phyloP scores from a whole-genome alignment of 352 stramenopile species.

The Phytophthora megakarya region DNA sequence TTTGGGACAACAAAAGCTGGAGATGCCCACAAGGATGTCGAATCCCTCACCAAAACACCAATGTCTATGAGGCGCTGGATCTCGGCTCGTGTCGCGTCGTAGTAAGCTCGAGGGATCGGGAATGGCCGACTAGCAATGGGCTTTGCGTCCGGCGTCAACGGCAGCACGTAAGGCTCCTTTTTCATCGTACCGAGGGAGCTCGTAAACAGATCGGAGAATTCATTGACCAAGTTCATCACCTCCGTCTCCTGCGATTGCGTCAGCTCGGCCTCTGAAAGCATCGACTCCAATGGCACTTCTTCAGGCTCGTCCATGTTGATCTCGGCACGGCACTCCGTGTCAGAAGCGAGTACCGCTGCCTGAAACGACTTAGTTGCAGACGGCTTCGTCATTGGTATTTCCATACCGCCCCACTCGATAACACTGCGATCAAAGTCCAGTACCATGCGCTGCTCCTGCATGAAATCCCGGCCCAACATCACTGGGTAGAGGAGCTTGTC shows the following conservation, averaged over 20 bases:
- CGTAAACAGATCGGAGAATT: background rate
- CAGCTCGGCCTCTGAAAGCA: background rate
- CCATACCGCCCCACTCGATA: background rate
- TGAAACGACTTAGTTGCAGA: background rate
- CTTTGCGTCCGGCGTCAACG: background rate
- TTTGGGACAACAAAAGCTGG: background rate
- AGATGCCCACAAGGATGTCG: background rate
- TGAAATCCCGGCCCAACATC: slow-evolving; percentile 1
- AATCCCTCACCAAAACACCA: background rate
- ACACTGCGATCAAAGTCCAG: background rate
- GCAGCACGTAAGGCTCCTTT: background rate
- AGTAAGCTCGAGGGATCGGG: background rate
- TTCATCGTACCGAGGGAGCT: too few relatives aligned
- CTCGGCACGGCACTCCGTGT: background rate
- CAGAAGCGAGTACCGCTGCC: background rate
- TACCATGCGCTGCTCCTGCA: background rate
- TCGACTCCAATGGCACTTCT: background rate
- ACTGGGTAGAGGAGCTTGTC: background rate
- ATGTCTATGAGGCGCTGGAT: background rate
- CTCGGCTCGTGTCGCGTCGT: background rate
- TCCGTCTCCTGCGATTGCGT: background rate
- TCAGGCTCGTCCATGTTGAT: background rate
- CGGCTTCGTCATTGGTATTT: background rate
- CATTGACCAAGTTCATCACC: background rate
- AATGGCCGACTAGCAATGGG: background rate